Conservation (phyloP, 2,329 filamentous ascomycete species). For the Aspergillus brasiliensis region DNA sequence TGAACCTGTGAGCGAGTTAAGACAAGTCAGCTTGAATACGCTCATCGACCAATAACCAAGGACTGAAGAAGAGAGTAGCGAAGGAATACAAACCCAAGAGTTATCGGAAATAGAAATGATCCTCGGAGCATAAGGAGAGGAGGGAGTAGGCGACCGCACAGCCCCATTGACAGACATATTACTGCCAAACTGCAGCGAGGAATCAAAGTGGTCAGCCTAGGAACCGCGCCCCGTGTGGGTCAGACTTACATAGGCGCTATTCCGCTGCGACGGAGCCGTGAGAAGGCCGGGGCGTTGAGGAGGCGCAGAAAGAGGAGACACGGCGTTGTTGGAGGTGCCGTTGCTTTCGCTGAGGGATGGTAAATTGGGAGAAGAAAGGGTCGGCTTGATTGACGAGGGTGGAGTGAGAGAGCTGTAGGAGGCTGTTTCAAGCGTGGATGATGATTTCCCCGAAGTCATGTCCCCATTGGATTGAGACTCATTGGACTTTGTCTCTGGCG, state of each 20-base stretch:
- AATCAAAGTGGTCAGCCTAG: neutral
- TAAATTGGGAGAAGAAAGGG: constrained; percentile 66
- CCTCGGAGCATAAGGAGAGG: constrained; percentile 78
- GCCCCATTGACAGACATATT: constrained; percentile 36
- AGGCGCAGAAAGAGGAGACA: constrained; percentile 44
- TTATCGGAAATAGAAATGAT: constrained; percentile 78
- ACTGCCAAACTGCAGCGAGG: constrained; percentile 36
- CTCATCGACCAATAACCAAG: neutral
- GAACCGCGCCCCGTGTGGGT: constrained; percentile 7
- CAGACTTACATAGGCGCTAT: constrained; percentile 45
- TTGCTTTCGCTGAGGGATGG: constrained; percentile 54
- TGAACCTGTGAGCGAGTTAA: constrained; percentile 65
- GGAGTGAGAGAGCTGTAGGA: constrained; percentile 69
- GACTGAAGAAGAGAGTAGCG: neutral
- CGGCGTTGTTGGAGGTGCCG: constrained; percentile 38
- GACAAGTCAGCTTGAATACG: neutral
- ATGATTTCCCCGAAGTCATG: constrained; percentile 64
- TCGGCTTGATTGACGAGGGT: constrained; percentile 69
- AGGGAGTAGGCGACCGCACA: constrained; percentile 58
- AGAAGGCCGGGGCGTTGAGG: constrained; percentile 50
- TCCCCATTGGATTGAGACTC: constrained; percentile 51
- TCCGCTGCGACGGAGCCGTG: constrained; percentile 42
- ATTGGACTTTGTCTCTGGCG: constrained; percentile 43
- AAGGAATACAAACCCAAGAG: constrained; percentile 71
- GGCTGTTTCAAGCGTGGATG: constrained; percentile 62